Conservation (phyloP, 192 early-diverging fungal genomes). For the Spizellomyces punctatus region DNA sequence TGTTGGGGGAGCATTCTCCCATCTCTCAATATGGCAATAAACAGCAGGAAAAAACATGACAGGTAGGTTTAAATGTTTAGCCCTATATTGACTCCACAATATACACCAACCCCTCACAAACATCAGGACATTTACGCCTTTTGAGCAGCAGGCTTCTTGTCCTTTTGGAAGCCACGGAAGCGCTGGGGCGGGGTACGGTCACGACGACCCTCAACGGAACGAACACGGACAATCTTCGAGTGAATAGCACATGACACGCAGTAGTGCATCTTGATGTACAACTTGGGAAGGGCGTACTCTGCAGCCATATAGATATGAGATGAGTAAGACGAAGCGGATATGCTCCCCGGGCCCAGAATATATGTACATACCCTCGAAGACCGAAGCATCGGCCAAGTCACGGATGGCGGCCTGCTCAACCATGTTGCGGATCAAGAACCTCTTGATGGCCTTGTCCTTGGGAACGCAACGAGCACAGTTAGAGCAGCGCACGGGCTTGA, state of each 20-base stretch:
- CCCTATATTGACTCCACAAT: background rate
- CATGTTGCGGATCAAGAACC: conserved; percentile 98
- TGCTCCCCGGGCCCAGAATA: background rate
- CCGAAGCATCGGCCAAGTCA: conserved; percentile 95
- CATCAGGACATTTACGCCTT: conserved; percentile 15
- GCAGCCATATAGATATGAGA: conserved; percentile 1
- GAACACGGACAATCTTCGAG: conserved; percentile 90
- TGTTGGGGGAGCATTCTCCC: too few species aligned
- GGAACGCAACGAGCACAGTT: conserved; percentile 98
- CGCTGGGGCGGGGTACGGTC: conserved; percentile 92
- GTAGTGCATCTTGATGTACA: conserved; percentile 99
- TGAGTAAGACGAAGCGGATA: background rate
- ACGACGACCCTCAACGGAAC: conserved; percentile 84
- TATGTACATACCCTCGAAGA: conserved; percentile 74
- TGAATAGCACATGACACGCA: conserved; percentile 95
- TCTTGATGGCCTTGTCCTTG: conserved; percentile 99
- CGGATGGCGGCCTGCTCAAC: conserved; percentile 95
- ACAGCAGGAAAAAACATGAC: too few species aligned
- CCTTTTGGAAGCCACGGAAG: conserved; percentile 77
- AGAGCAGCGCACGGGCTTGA: conserved; percentile 95
- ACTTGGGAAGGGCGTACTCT: conserved; percentile 95
- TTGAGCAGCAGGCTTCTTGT: conserved; percentile 30
- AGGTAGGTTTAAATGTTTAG: too few species aligned
- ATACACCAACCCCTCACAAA: background rate
- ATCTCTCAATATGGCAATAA: too few species aligned